A percentile compares a stretch with the other conserved stretches of the same genome.
phyloP scores from a whole-genome alignment of 345 rosid species.

The Murraya koenigii region DNA sequence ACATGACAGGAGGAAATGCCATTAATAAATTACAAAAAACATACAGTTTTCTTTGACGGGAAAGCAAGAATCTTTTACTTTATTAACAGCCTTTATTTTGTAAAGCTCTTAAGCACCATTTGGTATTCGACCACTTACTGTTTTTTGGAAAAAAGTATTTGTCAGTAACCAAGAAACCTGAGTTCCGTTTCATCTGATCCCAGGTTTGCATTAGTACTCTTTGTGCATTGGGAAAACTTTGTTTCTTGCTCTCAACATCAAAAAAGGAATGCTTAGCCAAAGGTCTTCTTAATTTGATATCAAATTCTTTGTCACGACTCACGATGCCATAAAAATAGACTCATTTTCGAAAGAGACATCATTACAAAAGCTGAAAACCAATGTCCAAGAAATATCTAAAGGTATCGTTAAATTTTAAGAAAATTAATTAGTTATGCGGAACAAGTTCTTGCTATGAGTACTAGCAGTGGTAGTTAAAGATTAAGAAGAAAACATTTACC shows the following conservation, averaged over 20 bases:
- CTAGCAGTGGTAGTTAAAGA: background rate
- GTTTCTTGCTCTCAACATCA: background rate
- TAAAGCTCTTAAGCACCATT: no score
- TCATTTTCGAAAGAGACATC: background rate
- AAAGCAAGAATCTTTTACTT: background rate
- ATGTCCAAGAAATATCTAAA: background rate
- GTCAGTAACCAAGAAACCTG: background rate
- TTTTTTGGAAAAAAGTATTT: background rate
- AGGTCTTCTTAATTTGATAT: background rate
- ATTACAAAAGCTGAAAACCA: background rate
- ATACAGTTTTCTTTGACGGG: no score
- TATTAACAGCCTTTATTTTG: background rate
- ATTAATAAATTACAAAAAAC: background rate
- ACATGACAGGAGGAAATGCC: background rate
- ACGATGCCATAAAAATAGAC: no score
- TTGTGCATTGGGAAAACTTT: background rate
- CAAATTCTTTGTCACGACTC: background rate
- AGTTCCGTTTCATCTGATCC: background rate
- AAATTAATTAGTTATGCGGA: no score
- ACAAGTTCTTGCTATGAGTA: no score
- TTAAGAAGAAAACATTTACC: constrained; percentile 32
- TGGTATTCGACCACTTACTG: no score
- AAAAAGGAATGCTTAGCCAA: background rate
- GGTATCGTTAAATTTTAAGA: background rate
- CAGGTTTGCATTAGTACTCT: background rate